These are phyloP conservation scores for Aschersonia sp. DNA, from an alignment of 2,329 filamentous ascomycete species.

Conservation along the genomic window DNA sequence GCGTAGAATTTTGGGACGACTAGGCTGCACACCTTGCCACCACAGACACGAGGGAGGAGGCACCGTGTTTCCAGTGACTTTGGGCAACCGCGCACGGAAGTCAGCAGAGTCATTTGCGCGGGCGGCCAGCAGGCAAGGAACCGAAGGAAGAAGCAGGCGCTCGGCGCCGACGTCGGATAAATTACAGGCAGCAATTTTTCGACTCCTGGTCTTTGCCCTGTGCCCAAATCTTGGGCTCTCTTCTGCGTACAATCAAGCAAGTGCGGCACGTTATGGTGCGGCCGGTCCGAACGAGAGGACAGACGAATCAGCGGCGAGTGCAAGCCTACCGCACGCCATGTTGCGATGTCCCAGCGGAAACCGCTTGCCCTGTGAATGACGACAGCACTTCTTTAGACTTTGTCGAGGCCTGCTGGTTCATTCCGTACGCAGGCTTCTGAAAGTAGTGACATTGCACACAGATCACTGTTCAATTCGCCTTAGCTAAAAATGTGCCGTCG, in stretches of 20 bases:
- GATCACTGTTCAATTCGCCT: too few relatives aligned
- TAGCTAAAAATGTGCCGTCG: too few relatives aligned
- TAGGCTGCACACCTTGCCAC: conserved; percentile 3
- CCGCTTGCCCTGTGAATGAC: not conserved
- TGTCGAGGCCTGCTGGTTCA: not conserved
- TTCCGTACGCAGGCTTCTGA: not conserved
- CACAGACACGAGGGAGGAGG: conserved; percentile 5
- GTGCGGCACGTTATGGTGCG: not conserved
- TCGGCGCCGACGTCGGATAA: not conserved
- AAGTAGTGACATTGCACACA: too few relatives aligned
- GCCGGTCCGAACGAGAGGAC: not conserved
- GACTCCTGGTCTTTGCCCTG: too few relatives aligned
- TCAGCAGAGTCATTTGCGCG: not conserved
- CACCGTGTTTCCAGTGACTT: conserved; percentile 1
- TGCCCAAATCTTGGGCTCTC: too few relatives aligned
- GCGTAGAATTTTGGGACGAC: conserved; percentile 5
- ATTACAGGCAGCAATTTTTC: too few relatives aligned
- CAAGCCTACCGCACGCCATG: too few relatives aligned
- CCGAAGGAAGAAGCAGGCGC: not conserved
- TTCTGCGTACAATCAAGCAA: not conserved
- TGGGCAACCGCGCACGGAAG: conserved; percentile 1
- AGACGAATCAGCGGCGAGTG: too few relatives aligned
- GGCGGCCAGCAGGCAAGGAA: not conserved
- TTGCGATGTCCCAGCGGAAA: not conserved
- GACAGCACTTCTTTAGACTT: not conserved